Percentiles rank a stretch among this genome's conserved stretches.
These are phyloP conservation scores for Tagetes erecta DNA, from an alignment of 129 eudicot genomes.

Conservation along the genomic window DNA sequence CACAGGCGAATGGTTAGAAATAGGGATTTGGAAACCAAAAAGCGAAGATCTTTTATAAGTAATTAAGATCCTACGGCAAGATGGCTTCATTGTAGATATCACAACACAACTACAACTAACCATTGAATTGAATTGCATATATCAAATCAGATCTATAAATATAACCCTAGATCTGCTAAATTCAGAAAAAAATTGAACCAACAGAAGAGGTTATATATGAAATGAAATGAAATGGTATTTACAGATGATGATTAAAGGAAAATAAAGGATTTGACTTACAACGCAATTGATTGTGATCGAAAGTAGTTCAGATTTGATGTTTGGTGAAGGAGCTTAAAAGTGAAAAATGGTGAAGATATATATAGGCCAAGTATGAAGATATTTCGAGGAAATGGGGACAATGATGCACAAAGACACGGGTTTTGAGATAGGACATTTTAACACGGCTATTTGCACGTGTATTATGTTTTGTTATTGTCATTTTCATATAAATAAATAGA, in stretches of 20 bases:
- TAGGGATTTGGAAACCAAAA: conserved; percentile 48
- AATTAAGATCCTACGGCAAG: conserved; percentile 55
- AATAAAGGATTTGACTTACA: too few relatives aligned
- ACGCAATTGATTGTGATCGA: not conserved
- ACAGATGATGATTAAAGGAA: not conserved
- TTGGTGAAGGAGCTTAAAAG: not conserved
- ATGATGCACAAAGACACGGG: not conserved
- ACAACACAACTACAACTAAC: conserved; percentile 58
- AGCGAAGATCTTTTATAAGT: conserved; percentile 48
- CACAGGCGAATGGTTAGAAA: conserved; percentile 34
- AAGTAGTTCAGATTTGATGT: not conserved
- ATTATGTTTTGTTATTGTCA: not conserved
- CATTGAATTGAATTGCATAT: conserved; percentile 31
- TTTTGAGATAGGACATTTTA: not conserved
- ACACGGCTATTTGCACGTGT: not conserved
- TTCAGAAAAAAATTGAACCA: conserved; percentile 35
- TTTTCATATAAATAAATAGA: too few relatives aligned
- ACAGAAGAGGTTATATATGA: conserved; percentile 32
- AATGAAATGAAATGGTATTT: conserved; percentile 14
- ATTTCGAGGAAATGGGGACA: not conserved
- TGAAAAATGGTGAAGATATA: not conserved
- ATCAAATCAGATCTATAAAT: conserved; percentile 17
- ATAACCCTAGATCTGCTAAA: conserved; percentile 29
- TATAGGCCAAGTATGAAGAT: not conserved
- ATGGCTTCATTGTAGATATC: conserved; percentile 59